Percentiles rank a stretch among this genome's conserved stretches.
Conservation (phyloP, 2,329 filamentous ascomycete species). For the Colletotrichum sublineola region DNA sequence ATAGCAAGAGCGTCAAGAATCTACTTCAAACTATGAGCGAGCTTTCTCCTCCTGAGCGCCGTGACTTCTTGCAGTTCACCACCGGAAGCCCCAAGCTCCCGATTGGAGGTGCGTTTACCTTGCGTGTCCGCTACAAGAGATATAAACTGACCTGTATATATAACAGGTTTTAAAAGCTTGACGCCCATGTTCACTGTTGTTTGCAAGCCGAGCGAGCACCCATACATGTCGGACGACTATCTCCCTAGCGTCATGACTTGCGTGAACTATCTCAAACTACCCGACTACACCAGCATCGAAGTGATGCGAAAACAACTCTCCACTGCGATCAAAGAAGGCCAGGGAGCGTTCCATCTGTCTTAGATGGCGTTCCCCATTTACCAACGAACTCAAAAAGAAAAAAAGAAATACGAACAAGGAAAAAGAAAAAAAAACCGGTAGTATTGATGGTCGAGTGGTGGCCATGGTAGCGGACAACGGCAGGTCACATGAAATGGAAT, state of each 20-base stretch:
- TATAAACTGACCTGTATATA: constrained; percentile 15
- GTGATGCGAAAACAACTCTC: constrained; percentile 83
- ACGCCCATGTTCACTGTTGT: constrained; percentile 99
- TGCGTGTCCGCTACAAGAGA: constrained; percentile 9
- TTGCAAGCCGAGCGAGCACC: constrained; percentile 97
- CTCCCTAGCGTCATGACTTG: constrained; percentile 99
- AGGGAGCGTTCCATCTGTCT: constrained; percentile 97
- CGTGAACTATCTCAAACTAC: constrained; percentile 98
- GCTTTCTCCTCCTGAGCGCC: constrained; percentile 78
- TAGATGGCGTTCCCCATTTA: constrained; percentile 56
- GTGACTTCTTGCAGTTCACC: constrained; percentile 97
- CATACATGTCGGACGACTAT: constrained; percentile 95
- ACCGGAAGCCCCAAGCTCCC: constrained; percentile 98
- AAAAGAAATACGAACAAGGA: neutral
- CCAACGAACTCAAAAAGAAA: neutral
- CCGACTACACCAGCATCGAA: constrained; percentile 87
- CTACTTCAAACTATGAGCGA: constrained; percentile 95
- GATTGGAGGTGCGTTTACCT: constrained; percentile 83
- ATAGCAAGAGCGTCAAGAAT: constrained; percentile 95
- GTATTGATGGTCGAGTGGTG: constrained; percentile 3
- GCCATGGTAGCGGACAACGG: constrained; percentile 5
- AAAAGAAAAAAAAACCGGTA: constrained; percentile 1
- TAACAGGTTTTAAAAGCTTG: constrained; percentile 90
- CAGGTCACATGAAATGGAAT: constrained; percentile 11
- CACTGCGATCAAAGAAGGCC: constrained; percentile 92